Conservation (phyloP, 176 grass and related monocot genomes). For the Guadua angustifolia region DNA sequence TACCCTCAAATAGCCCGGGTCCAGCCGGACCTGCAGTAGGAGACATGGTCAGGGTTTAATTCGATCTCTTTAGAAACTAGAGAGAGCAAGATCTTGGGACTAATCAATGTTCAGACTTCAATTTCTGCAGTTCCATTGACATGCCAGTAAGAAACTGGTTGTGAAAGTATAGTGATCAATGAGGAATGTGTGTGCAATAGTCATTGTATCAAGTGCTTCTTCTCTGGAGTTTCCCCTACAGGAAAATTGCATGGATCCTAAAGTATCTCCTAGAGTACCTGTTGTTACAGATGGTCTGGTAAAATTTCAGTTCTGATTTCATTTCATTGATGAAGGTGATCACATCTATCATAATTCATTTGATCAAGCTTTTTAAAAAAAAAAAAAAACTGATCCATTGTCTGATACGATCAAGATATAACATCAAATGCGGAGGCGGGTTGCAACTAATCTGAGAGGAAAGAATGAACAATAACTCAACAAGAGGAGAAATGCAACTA, state of each 20-base stretch:
- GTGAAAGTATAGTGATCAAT: not conserved
- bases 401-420: not conserved
- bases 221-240: too few species aligned
- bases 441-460: not conserved
- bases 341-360: too few species aligned
- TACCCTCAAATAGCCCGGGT: conserved; percentile 37
- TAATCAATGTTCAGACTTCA: not conserved
- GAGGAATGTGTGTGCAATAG: too few species aligned
- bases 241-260: too few species aligned
- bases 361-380: not conserved
- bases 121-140: not conserved
- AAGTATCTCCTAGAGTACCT: too few species aligned
- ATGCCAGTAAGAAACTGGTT: not conserved
- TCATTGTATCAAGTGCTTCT: too few species aligned
- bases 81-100: not conserved
- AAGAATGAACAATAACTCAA: not conserved
- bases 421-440: not conserved
- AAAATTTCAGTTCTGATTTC: too few species aligned
- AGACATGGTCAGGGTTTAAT: conserved; percentile 14
- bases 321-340: too few species aligned
- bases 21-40: conserved; percentile 47
- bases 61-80: not conserved
- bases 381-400: not conserved
- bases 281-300: too few species aligned
- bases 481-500: not conserved